Conservation (phyloP, 108 stramenopile species). For the Cyclotella sp. region DNA sequence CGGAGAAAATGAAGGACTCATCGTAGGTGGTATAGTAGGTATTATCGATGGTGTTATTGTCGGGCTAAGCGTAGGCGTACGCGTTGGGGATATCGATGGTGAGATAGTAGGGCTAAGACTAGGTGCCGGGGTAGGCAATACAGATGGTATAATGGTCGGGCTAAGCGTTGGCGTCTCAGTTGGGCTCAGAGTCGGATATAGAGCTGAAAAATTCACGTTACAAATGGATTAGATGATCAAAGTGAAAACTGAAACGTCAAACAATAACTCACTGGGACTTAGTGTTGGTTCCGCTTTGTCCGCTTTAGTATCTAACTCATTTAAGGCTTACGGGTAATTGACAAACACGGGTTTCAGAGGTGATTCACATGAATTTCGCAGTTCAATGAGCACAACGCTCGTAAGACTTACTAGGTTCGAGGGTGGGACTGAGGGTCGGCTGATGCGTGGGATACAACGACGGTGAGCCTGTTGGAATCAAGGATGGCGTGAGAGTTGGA, state of each 20-base stretch:
- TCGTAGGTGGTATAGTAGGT: not conserved
- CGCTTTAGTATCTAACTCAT: not conserved
- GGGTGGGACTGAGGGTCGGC: not conserved
- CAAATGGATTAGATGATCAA: not conserved
- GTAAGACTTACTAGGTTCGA: slow-evolving; percentile 3
- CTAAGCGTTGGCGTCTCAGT: not conserved
- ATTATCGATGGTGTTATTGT: not conserved
- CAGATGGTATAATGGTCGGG: not conserved
- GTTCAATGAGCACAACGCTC: not conserved
- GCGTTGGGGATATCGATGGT: not conserved
- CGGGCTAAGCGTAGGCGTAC: not conserved
- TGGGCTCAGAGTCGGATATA: not conserved
- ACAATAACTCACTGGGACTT: not conserved
- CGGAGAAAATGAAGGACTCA: not conserved
- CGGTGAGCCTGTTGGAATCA: not conserved
- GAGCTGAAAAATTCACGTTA: not conserved
- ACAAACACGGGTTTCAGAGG: not conserved
- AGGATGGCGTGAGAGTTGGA: not conserved
- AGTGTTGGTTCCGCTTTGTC: not conserved
- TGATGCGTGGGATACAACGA: not conserved
- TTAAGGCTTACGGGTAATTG: not conserved
- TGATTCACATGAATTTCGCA: not conserved
- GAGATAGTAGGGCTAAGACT: not conserved
- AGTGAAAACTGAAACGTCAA: not conserved
- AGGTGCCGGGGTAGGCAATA: not conserved